phyloP scores from a whole-genome alignment of 306 rosid species.

The Mucuna pruriens region DNA sequence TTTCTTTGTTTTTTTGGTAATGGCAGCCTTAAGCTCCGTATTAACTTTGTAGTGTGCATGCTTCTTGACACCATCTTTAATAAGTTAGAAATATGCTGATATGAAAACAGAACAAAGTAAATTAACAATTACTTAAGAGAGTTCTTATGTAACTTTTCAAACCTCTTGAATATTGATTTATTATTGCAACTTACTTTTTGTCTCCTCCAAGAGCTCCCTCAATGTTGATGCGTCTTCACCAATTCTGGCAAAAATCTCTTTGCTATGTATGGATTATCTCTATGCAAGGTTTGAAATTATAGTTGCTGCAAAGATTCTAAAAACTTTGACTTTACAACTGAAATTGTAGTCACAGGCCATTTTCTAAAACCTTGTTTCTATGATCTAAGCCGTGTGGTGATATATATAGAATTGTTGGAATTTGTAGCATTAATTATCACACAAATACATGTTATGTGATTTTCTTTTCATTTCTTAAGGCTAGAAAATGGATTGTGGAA shows the following conservation, averaged over 20 bases:
- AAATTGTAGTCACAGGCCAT: rapidly evolving
- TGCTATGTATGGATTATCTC: not conserved
- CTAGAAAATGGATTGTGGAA: not conserved
- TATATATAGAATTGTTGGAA: not conserved
- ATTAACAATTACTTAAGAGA: not conserved
- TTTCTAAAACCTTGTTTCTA: not conserved
- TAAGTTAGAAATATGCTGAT: slow-evolving; percentile 46
- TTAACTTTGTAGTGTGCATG: slow-evolving; percentile 15
- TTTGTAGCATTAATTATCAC: not conserved
- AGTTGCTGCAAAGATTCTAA: not conserved
- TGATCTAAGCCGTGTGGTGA: not conserved
- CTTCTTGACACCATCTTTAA: slow-evolving; percentile 33
- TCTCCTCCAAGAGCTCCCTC: not conserved
- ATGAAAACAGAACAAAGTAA: slow-evolving; percentile 14
- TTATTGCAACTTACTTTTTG: not conserved
- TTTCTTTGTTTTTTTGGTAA: slow-evolving; percentile 42
- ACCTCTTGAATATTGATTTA: not conserved
- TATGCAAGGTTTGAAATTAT: not conserved
- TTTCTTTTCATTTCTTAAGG: not conserved
- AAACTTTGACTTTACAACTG: not conserved
- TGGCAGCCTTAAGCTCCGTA: slow-evolving; percentile 33
- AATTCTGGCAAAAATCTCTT: not conserved
- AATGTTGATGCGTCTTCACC: not conserved
- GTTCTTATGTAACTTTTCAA: not conserved
- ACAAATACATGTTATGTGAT: not conserved